Evolutionary conservation across 352 stramenopile genomes (phyloP), one percentile per base, ranked within the genome.

Genomic region (Phytophthora sojae): DNA sequence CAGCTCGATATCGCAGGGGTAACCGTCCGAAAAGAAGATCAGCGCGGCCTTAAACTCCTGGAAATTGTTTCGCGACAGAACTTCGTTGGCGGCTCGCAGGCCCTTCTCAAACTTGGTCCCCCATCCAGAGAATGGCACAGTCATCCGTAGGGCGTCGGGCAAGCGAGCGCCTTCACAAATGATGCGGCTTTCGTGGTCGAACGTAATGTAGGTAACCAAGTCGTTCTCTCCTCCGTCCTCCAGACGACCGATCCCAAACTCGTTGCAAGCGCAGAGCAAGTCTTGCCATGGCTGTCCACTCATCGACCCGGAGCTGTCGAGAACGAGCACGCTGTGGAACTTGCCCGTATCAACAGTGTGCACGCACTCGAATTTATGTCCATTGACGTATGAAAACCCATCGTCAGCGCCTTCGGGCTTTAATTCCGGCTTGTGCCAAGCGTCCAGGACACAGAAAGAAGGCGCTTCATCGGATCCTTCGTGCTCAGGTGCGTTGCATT

Each of bases 51-150:
- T 83, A 68, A 85, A 89, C 49, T 67, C 60, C 25, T 83, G 64
- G 49, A 90, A 85, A 6, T 77, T 53, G 26, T 83, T 85, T 11
- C 85, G 73, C 6, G 87, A 94, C 4, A 94, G 54, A 29, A 94
- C 71, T 47, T 92, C 83, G 30, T 79, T 86, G 2, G 82, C 81
- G 0, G 62, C 58, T 0, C 80, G 64, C 45, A 94, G 61, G 1
- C 80, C 86, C 7, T 66, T 23, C 2, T 30, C 54, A 32, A 79
- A 92, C 15, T 52, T 71, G 1, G 86, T 92, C 0, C 75, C 75
- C 6, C 76, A 58, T 0, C 76, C 82, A 6, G 50, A 61, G 57
- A 64, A 88, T 56, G 19, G 84, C 6, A 86, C 52, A 3, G 14
- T 3, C 9, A 66, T 57, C 5, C 64, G 8, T 9, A 52, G 14